Base-by-base conservation (phyloP, 768 basidiomycete genomes). In the Panellus pusillus region DNA sequence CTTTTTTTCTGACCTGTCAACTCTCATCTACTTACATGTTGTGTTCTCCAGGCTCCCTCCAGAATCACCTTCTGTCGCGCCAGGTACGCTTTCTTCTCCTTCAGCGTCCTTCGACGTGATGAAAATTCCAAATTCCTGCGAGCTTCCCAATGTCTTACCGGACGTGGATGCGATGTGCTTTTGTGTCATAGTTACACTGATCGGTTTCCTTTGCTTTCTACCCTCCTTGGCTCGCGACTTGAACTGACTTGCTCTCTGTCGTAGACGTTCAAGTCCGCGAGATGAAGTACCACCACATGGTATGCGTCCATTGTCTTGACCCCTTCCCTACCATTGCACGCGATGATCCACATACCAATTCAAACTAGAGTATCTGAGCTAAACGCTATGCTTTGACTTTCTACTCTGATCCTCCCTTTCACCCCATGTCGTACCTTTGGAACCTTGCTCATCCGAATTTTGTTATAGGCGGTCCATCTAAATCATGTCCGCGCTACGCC, bases 321-420 rank as follows among this genome's bases (percentile, higher is more conserved):
- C 45, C 9, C 50, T 41, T 27, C 42, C 44, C 41, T 42, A 46
- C 41, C 57, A 14, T 17, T 8, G 41, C 55, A 62, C 84, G 87
- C 86, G 86, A 89, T 74, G 58, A 71, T 66, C 76, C 72, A 74
- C 65, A 49, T 54, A 50, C 36, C 38, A 70, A 79, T 82, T 87
- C 88, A 91, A 91, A 91, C 89, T 91, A 91, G 88, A 91, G 88
- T 91, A 84, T 90, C 79, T 91, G 89, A 91, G 89, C 71, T 57
- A 58, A 62, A 7, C 70, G 79, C 81, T 73, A 85, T 90, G 89
- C 80, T 89, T 84, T 86, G 56, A 78, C 56, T 68, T 78, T 74
- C 76, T 82, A 80, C 76, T 77, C 86, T 88, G 86, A 89, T 67
- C 54, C 62, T 50, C 27, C 44, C 49, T 8, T 48, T 15, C 14